Evolutionary conservation across 805 yeast genomes (phyloP), one percentile per base, ranked within the genome.

Genomic region (Phaffomyces opuntiae): DNA sequence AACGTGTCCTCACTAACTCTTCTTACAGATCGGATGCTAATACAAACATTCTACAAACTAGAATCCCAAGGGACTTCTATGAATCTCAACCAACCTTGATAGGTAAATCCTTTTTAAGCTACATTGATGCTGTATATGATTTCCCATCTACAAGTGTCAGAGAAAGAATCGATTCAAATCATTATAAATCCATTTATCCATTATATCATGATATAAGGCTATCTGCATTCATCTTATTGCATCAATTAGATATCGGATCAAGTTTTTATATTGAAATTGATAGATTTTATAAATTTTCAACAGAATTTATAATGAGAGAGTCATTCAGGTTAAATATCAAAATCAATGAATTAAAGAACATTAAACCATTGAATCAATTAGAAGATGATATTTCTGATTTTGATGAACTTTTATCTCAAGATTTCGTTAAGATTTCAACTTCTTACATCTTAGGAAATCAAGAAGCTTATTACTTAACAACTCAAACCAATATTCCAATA

Each of bases 401-500:
- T 45, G 58, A 59, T 50, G 59, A 66, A 17, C 65, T 69, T 36
- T 59, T 85, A 36, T 61, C 73, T 1, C 71, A 72, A 29, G 91
- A 84, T 56, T 86, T 80, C 55, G 72, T 74, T 32, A 73, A 75
- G 47, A 81, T 86, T 16, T 69, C 84, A 1, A 67, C 74, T 1
- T 66, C 72, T 36, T 81, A 78, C 54, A 60, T 68, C 9, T 59
- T 71, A 9, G 68, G 75, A 4, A 74, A 81, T 44, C 77, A 78
- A n/a, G 93, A 90, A 62, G 78, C 89, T 0, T 73, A 76, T 49
- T 76, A 73, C 48, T 63, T 82, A 32, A 65, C 77, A 9, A 79
- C 84, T 4, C 75, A 77, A 17, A 75, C 76, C 37, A 88, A 82
- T 36, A 72, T 78, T 27, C 95, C 96, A 13, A 69, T 93, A 42